Conservation (phyloP, 192 early-diverging fungal genomes). For the Coemansia sp. region DNA sequence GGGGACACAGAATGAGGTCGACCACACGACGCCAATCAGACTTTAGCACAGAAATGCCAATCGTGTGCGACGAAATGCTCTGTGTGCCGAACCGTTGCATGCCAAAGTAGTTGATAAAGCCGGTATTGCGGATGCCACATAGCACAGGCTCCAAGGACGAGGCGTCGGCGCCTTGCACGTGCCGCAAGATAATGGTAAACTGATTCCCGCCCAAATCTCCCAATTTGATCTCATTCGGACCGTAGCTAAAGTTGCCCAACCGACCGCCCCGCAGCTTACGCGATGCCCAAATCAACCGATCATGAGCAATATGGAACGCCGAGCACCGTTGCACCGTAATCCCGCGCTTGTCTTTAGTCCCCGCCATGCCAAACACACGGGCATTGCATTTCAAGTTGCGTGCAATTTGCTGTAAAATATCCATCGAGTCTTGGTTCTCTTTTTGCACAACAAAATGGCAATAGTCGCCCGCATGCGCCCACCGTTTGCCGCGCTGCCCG, state of each 20-base stretch:
- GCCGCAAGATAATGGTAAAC: constrained; percentile 81
- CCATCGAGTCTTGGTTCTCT: constrained; percentile 92
- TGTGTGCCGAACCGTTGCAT: constrained; percentile 98
- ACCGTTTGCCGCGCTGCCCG: constrained; percentile 27
- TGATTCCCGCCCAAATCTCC: constrained; percentile 89
- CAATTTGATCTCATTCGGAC: constrained; percentile 63
- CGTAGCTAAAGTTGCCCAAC: constrained; percentile 79
- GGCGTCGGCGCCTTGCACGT: constrained; percentile 55
- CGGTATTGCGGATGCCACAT: constrained; percentile 64
- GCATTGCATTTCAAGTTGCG: constrained; percentile 12
- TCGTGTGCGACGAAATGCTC: constrained; percentile 72
- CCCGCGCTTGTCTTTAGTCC: constrained; percentile 92
- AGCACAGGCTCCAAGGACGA: constrained; percentile 60
- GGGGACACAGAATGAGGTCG: constrained; percentile 80
- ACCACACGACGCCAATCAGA: constrained; percentile 71
- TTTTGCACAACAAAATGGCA: constrained; percentile 88
- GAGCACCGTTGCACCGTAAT: constrained; percentile 86
- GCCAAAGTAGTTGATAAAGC: constrained; percentile 98
- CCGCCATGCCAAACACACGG: constrained; percentile 78
- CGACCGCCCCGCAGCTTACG: constrained; percentile 28
- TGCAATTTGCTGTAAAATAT: constrained; percentile 62
- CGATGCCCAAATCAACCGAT: constrained; percentile 21
- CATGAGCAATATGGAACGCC: constrained; percentile 58
- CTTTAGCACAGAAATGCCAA: constrained; percentile 75
- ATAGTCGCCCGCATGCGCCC: constrained; percentile 71